A percentile compares a stretch with the other conserved stretches of the same genome.
Conservation (phyloP, 1,284 basidiomycete species). For the Ganoderma boninense region DNA sequence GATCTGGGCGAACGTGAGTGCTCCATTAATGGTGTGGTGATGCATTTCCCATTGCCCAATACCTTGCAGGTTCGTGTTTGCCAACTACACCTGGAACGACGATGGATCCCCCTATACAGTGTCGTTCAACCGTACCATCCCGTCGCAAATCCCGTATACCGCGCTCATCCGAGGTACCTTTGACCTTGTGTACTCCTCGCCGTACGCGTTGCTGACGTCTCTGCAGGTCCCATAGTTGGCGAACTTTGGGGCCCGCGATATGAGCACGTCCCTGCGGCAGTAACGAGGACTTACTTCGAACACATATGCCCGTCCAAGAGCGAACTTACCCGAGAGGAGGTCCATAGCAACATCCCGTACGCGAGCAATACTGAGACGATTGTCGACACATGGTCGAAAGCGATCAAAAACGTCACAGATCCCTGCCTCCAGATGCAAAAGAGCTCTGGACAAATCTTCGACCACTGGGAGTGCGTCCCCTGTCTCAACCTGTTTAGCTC, state of each 20-base stretch:
- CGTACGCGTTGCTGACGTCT: too few relatives aligned
- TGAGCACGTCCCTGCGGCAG: not conserved
- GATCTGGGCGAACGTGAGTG: conserved; percentile 52
- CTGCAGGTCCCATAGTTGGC: conserved; percentile 50
- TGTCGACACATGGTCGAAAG: conserved; percentile 14
- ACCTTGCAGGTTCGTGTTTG: conserved; percentile 59
- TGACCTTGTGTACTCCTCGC: not conserved
- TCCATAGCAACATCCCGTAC: not conserved
- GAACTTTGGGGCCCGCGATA: conserved; percentile 37
- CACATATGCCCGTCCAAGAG: not conserved
- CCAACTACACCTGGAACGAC: conserved; percentile 66
- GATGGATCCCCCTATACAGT: conserved; percentile 33
- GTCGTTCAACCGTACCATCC: conserved; percentile 53
- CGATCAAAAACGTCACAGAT: conserved; percentile 14
- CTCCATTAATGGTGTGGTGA: not conserved
- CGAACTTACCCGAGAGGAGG: not conserved
- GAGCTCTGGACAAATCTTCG: conserved; percentile 44
- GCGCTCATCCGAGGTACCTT: conserved; percentile 58
- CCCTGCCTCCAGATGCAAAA: conserved; percentile 30
- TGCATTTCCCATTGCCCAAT: too few relatives aligned
- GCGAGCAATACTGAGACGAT: not conserved
- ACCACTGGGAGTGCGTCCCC: conserved; percentile 23
- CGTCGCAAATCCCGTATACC: conserved; percentile 65
- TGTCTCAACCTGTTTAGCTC: not conserved
- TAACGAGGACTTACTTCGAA: conserved; percentile 50